Percentiles rank a stretch among this genome's conserved stretches.
These are phyloP conservation scores for Hypomontagnella monticulosa DNA, from an alignment of 495 filamentous ascomycete species.

Conservation along the genomic window DNA sequence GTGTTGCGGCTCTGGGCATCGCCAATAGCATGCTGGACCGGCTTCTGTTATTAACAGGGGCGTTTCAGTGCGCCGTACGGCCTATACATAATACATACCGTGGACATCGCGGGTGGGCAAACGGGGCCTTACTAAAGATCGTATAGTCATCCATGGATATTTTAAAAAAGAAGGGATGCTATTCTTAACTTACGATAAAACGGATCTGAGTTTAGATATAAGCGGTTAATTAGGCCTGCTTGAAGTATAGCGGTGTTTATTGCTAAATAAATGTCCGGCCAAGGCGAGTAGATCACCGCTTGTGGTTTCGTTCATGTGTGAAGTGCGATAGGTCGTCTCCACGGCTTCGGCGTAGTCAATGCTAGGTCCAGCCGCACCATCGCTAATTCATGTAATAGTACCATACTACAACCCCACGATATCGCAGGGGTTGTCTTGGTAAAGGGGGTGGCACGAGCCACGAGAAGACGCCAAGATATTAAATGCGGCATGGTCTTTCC, in stretches of 20 bases:
- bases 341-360: neutral
- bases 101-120: too few relatives aligned
- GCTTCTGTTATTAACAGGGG: constrained; percentile 21
- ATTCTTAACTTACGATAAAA: too few relatives aligned
- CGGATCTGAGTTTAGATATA: too few relatives aligned
- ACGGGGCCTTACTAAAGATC: too few relatives aligned
- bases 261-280: neutral
- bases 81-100: neutral
- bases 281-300: constrained; percentile 7
- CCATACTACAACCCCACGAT: neutral
- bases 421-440: constrained; percentile 11
- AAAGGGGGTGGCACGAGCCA: constrained; percentile 33
- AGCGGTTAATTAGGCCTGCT: neutral
- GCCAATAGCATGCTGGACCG: constrained; percentile 22
- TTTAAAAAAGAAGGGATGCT: too few relatives aligned
- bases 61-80: constrained; percentile 26
- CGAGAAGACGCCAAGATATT: constrained; percentile 15
- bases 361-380: constrained; percentile 8
- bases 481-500: constrained; percentile 14
- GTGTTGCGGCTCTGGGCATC: constrained; percentile 40
- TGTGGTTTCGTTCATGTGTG: constrained; percentile 23
- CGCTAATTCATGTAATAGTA: neutral
- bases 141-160: too few relatives aligned
- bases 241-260: constrained; percentile 11
- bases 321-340: constrained; percentile 15